phyloP scores from a whole-genome alignment of 106 monocot genomes.

The Ottelia alismoides region DNA sequence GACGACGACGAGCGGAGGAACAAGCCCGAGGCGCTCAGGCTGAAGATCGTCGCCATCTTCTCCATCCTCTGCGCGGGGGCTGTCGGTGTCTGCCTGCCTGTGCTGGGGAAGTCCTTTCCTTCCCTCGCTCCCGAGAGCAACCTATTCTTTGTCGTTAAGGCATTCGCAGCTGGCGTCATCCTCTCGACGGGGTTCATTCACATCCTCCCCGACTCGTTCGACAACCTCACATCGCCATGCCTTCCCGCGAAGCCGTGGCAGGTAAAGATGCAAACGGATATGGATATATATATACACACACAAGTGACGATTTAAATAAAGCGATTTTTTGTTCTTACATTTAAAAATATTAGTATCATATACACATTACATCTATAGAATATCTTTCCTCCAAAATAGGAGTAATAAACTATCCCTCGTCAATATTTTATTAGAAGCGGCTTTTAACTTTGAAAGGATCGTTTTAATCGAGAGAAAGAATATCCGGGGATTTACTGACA shows the following conservation, averaged over 20 bases:
- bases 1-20: background rate
- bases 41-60: background rate
- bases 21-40: background rate
- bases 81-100: background rate
- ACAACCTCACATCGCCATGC: conserved; percentile 11
- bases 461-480: too few species aligned
- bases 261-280: too few species aligned
- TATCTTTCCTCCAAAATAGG: too few species aligned
- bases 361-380: too few species aligned
- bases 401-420: too few species aligned
- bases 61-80: background rate
- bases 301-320: too few species aligned
- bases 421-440: too few species aligned
- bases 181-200: conserved; percentile 1
- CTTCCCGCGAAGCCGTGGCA: conserved; percentile 20
- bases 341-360: too few species aligned
- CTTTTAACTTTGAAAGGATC: too few species aligned
- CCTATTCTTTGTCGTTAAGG: conserved; percentile 1
- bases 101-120: background rate
- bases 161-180: conserved; percentile 4
- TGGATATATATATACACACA: too few species aligned
- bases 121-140: background rate
- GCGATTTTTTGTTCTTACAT: too few species aligned
- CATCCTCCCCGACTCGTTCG: conserved; percentile 4
- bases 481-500: too few species aligned